phyloP scores from a whole-genome alignment of 768 basidiomycete species.

The Podaxis sp. region DNA sequence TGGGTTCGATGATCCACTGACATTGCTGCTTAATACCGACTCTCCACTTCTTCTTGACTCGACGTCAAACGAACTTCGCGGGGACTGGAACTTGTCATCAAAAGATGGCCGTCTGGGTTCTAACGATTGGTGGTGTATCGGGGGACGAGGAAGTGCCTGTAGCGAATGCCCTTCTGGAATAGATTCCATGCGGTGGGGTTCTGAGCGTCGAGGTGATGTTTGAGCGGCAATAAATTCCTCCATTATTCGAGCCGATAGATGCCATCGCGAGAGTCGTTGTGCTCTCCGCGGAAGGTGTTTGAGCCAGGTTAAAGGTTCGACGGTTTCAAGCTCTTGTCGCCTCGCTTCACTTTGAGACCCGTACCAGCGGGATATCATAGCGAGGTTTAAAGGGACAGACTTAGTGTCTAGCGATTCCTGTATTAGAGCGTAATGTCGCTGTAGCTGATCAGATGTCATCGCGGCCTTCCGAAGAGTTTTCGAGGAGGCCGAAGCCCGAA shows the following conservation, averaged over 20 bases:
- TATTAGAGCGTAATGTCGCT: constrained; percentile 61
- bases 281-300: constrained; percentile 49
- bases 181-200: constrained; percentile 36
- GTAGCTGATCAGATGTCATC: constrained; percentile 64
- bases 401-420: constrained; percentile 34
- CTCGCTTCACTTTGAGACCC: constrained; percentile 44
- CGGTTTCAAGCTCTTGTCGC: constrained; percentile 53
- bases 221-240: constrained; percentile 60
- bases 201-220: constrained; percentile 12
- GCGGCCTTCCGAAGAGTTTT: constrained; percentile 62
- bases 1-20: constrained; percentile 5
- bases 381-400: constrained; percentile 38
- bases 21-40: constrained; percentile 2
- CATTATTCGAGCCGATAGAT: constrained; percentile 65
- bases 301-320: constrained; percentile 74
- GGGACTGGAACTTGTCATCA: constrained; percentile 4
- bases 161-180: constrained; percentile 41
- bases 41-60: constrained; percentile 13
- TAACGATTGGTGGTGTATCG: not conserved
- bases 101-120: constrained; percentile 1
- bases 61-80: constrained; percentile 4
- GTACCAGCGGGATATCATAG: constrained; percentile 60
- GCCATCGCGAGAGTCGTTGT: constrained; percentile 48
- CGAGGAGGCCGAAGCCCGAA: constrained; percentile 47
- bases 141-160: constrained; percentile 6